phyloP scores from a whole-genome alignment of 1,284 basidiomycete species.

The Psilocybe mexicana region DNA sequence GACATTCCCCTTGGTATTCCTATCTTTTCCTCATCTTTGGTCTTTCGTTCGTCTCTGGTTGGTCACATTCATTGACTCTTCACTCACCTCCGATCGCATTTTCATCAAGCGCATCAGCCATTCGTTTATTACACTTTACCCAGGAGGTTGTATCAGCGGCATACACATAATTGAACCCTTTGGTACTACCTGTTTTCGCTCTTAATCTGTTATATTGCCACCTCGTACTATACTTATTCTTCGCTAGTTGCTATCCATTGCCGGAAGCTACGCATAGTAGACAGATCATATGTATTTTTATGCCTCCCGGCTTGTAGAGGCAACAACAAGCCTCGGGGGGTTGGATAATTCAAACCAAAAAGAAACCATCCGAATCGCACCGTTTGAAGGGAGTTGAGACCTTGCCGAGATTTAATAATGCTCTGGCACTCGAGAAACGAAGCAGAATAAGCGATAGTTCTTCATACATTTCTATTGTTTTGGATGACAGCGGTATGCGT shows the following conservation, averaged over 20 bases:
- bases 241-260: conserved; percentile 40
- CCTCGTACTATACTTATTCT: conserved; percentile 38
- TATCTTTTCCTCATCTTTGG: conserved; percentile 20
- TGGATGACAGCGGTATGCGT: conserved; percentile 13
- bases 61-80: conserved; percentile 23
- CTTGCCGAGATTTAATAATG: neutral
- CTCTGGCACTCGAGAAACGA: neutral
- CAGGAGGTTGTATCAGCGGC: conserved; percentile 38
- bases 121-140: conserved; percentile 28
- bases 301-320: conserved; percentile 32
- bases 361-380: neutral
- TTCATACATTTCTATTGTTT: conserved; percentile 17
- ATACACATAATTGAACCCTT: conserved; percentile 36
- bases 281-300: conserved; percentile 59
- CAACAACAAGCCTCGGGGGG: conserved; percentile 22
- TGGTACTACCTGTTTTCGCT: conserved; percentile 28
- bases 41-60: conserved; percentile 11
- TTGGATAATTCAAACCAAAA: conserved; percentile 19
- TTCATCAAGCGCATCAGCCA: conserved; percentile 23
- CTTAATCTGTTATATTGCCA: conserved; percentile 26
- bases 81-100: conserved; percentile 20
- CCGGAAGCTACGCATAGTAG: conserved; percentile 48
- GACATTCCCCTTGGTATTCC: conserved; percentile 18
- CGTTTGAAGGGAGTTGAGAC: neutral
- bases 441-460: neutral